These are phyloP conservation scores for Zizania latifolia DNA, from an alignment of 176 grass and related monocot species.

Conservation along the genomic window DNA sequence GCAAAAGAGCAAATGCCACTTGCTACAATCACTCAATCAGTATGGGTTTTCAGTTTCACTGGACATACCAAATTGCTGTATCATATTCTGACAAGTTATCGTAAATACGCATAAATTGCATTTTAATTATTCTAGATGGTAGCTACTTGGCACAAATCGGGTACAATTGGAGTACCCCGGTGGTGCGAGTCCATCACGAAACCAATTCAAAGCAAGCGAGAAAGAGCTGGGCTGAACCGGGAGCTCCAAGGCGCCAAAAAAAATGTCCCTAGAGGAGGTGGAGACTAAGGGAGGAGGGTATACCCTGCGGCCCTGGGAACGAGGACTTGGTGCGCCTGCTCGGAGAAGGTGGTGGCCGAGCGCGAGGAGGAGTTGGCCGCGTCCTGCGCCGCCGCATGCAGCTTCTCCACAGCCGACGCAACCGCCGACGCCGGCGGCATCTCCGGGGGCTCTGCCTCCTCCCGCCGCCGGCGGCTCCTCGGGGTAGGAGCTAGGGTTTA, in stretches of 20 bases:
- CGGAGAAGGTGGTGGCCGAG: conserved; percentile 22
- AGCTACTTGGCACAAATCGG: not conserved
- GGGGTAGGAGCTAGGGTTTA: conserved; percentile 13
- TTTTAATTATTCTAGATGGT: not conserved
- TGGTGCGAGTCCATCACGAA: not conserved
- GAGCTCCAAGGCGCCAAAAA: too few species aligned
- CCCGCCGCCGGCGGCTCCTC: not conserved
- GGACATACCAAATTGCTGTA: too few species aligned
- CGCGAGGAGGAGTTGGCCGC: conserved; percentile 30
- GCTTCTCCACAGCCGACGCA: conserved; percentile 20
- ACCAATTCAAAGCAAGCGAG: not conserved
- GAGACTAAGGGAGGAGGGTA: not conserved
- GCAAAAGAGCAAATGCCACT: too few species aligned
- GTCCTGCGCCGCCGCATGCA: conserved; percentile 24
- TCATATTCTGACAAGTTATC: too few species aligned
- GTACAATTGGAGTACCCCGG: not conserved
- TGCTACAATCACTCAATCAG: too few species aligned
- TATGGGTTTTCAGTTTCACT: too few species aligned
- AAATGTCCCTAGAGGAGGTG: not conserved
- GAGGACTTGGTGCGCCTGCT: conserved; percentile 30
- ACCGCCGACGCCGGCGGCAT: not conserved
- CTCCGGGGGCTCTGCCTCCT: not conserved
- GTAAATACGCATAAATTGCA: not conserved
- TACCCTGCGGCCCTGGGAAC: conserved; percentile 31
- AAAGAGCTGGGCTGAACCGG: not conserved